phyloP scores from a whole-genome alignment of 1,284 basidiomycete species.

The Pulveroboletus sp. region DNA sequence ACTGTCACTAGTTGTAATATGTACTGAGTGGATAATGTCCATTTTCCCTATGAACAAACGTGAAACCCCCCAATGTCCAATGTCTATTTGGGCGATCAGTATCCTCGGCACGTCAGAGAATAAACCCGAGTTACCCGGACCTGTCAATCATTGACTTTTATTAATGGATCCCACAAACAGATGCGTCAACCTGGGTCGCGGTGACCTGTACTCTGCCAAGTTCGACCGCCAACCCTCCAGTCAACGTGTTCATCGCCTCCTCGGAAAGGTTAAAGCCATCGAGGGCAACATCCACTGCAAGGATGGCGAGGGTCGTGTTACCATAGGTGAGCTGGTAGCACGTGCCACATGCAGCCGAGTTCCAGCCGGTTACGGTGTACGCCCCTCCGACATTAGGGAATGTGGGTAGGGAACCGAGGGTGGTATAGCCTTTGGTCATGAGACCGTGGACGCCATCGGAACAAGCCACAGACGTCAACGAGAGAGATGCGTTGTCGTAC shows the following conservation, averaged over 20 bases:
- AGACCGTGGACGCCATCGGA: constrained; percentile 47
- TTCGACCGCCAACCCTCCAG: constrained; percentile 30
- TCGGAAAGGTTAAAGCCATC: constrained; percentile 40
- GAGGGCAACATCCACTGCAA: constrained; percentile 37
- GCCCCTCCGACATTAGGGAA: constrained; percentile 58
- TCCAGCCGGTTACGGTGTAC: constrained; percentile 36
- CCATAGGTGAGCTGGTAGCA: constrained; percentile 38
- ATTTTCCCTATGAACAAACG: neutral
- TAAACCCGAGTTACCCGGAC: neutral
- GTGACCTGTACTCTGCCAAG: constrained; percentile 31
- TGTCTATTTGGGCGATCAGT: constrained; percentile 5
- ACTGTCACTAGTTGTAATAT: neutral
- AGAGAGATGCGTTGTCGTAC: constrained; percentile 42
- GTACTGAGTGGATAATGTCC: neutral
- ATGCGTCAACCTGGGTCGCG: constrained; percentile 23
- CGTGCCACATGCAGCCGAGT: constrained; percentile 33
- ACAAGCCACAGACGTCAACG: constrained; percentile 46
- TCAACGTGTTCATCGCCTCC: constrained; percentile 40
- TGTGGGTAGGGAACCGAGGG: constrained; percentile 47
- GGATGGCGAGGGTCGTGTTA: constrained; percentile 23
- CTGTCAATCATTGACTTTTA: neutral
- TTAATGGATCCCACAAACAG: constrained; percentile 28
- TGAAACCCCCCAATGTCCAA: neutral
- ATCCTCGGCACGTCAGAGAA: neutral
- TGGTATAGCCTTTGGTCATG: constrained; percentile 44